Evolutionary conservation across 2,329 filamentous ascomycete genomes (phyloP).

Genomic region (Botryosphaeria dothidea): DNA sequence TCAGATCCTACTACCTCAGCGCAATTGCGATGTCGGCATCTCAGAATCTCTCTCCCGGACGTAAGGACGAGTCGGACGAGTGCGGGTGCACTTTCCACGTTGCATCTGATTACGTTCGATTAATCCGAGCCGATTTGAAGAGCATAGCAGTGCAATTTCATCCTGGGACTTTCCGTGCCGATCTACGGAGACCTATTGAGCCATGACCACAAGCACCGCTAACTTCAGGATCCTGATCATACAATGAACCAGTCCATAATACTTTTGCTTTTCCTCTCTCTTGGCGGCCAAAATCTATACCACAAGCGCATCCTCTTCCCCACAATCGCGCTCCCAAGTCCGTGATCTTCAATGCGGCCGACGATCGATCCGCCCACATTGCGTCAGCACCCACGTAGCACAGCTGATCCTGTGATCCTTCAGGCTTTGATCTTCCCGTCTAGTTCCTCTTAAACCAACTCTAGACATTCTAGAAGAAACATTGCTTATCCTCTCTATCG

Average conservation of each 20-base stretch:
- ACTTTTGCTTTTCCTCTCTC: neutral
- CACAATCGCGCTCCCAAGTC: too few species aligned
- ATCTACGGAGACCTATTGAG: neutral
- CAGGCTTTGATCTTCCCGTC: neutral
- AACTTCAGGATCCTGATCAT: neutral
- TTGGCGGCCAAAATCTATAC: neutral
- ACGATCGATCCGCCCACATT: neutral
- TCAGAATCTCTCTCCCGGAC: neutral
- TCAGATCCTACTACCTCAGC: neutral
- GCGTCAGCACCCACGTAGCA: neutral
- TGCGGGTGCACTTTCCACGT: neutral
- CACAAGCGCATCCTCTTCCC: too few species aligned
- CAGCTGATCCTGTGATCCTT: neutral
- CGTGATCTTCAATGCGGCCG: neutral
- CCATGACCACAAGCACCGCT: neutral
- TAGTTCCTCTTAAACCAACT: neutral
- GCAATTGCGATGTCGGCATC: conserved; percentile 5
- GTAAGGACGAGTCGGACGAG: neutral
- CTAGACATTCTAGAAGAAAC: neutral
- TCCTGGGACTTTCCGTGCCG: neutral
- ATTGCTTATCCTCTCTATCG: neutral
- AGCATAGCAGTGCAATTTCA: neutral
- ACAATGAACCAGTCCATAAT: neutral
- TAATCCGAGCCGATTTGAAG: neutral
- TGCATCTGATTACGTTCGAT: neutral